phyloP scores from a whole-genome alignment of 495 filamentous ascomycete species.

The Staphylotrichum longicolle region DNA sequence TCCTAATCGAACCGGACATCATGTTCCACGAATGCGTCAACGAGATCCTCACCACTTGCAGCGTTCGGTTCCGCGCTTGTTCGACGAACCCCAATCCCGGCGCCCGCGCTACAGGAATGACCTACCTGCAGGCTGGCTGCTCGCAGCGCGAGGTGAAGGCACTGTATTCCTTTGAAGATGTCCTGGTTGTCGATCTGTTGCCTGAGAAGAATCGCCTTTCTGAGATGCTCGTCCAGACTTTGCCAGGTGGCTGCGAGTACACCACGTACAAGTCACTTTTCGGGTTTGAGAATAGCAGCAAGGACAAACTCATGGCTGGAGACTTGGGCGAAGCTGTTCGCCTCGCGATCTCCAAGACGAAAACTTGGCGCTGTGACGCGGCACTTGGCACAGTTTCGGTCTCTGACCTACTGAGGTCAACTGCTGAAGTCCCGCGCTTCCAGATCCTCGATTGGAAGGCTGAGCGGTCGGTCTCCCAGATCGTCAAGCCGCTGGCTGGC shows the following conservation, averaged over 20 bases:
- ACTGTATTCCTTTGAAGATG: slow-evolving; percentile 26
- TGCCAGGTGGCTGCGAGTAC: slow-evolving; percentile 31
- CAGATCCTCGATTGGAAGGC: slow-evolving; percentile 42
- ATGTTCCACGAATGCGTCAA: slow-evolving; percentile 31
- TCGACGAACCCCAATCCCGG: slow-evolving; percentile 18
- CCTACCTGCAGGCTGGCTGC: slow-evolving; percentile 29
- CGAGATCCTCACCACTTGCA: slow-evolving; percentile 22
- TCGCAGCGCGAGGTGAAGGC: slow-evolving; percentile 30
- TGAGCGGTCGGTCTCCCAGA: slow-evolving; percentile 26
- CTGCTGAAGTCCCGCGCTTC: slow-evolving; percentile 20
- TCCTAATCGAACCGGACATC: slow-evolving; percentile 40
- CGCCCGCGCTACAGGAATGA: not conserved
- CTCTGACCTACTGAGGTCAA: slow-evolving; percentile 24
- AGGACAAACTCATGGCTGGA: not conserved
- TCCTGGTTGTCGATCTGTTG: slow-evolving; percentile 36
- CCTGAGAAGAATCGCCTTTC: slow-evolving; percentile 28
- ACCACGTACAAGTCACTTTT: slow-evolving; percentile 18
- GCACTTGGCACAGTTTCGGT: slow-evolving; percentile 21
- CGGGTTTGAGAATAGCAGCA: not conserved
- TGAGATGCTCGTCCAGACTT: slow-evolving; percentile 20
- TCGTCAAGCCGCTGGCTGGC: slow-evolving; percentile 21
- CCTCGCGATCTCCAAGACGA: slow-evolving; percentile 22
- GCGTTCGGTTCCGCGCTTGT: slow-evolving; percentile 21
- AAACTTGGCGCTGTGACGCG: not conserved
- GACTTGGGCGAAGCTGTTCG: slow-evolving; percentile 20